Evolutionary conservation across 495 filamentous ascomycete genomes (phyloP).

Genomic region (Xylaria flabelliformis): DNA sequence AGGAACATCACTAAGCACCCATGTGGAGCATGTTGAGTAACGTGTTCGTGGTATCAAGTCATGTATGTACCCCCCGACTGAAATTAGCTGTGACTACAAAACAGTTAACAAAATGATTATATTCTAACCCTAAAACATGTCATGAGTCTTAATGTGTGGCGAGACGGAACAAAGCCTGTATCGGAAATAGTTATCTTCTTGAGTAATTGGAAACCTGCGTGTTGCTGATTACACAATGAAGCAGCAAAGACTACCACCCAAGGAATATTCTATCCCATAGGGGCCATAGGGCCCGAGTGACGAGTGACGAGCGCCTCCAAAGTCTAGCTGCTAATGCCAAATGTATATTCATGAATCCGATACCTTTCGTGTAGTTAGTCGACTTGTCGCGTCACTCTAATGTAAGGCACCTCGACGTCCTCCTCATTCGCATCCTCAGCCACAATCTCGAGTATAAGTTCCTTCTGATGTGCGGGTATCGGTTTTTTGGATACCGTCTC

Average conservation of each 20-base stretch:
- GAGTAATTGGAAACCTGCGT: not conserved
- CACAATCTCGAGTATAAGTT: slow-evolving; percentile 95
- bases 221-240: not conserved
- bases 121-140: not conserved
- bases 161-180: not conserved
- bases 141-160: not conserved
- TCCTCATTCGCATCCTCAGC: slow-evolving; percentile 88
- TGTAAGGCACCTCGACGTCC: slow-evolving; percentile 97
- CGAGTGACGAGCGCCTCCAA: slow-evolving; percentile 14
- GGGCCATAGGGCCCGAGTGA: not conserved
- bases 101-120: not conserved
- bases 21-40: not conserved
- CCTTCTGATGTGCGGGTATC: slow-evolving; percentile 89
- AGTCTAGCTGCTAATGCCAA: slow-evolving; percentile 6
- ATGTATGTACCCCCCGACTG: not conserved
- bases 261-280: slow-evolving; percentile 11
- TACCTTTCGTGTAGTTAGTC: not conserved
- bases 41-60: not conserved
- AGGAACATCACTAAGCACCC: slow-evolving; percentile 2
- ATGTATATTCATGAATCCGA: slow-evolving; percentile 3
- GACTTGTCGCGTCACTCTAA: slow-evolving; percentile 67
- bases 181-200: not conserved
- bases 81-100: not conserved
- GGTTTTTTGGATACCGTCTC: slow-evolving; percentile 90
- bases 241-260: not conserved